A percentile compares a stretch with the other conserved stretches of the same genome.
These are phyloP conservation scores for Wickerhamiella pararugosa DNA, from an alignment of 1,139 yeast species.

Conservation along the genomic window DNA sequence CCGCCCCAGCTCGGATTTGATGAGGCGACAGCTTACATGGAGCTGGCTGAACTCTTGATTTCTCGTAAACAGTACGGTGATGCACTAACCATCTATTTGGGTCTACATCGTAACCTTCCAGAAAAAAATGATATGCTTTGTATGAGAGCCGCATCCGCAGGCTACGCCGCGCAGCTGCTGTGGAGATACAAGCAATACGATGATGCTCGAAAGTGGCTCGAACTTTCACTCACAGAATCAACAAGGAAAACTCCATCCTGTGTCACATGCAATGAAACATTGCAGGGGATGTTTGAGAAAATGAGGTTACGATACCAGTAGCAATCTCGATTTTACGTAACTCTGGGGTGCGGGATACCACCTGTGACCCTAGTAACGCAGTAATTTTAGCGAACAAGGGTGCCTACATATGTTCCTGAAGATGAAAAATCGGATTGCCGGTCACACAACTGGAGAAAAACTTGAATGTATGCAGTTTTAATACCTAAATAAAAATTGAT, in stretches of 20 bases:
- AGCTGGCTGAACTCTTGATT: constrained; percentile 8
- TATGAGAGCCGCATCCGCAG: constrained; percentile 12
- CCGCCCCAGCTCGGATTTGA: constrained; percentile 2
- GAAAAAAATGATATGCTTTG: constrained; percentile 12
- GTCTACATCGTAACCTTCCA: constrained; percentile 13
- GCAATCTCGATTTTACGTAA: too few species aligned
- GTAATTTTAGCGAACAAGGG: too few species aligned
- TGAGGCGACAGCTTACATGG: constrained; percentile 7
- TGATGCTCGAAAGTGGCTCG: constrained; percentile 13
- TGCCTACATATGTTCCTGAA: too few species aligned
- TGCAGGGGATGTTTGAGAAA: too few species aligned
- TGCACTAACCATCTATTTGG: constrained; percentile 15
- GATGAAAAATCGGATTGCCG: too few species aligned
- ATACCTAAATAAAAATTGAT: too few species aligned
- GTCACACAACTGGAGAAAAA: too few species aligned
- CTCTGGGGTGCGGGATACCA: too few species aligned
- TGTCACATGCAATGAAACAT: constrained; percentile 1
- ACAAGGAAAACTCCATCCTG: constrained; percentile 4
- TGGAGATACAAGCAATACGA: constrained; percentile 12
- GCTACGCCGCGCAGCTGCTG: constrained; percentile 13
- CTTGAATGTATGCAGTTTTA: too few species aligned
- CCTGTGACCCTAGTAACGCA: too few species aligned
- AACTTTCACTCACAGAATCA: constrained; percentile 1
- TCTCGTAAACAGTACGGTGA: constrained; percentile 13
- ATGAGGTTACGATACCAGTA: too few species aligned